phyloP scores from a whole-genome alignment of 306 rosid species.

The Cercis canadensis region DNA sequence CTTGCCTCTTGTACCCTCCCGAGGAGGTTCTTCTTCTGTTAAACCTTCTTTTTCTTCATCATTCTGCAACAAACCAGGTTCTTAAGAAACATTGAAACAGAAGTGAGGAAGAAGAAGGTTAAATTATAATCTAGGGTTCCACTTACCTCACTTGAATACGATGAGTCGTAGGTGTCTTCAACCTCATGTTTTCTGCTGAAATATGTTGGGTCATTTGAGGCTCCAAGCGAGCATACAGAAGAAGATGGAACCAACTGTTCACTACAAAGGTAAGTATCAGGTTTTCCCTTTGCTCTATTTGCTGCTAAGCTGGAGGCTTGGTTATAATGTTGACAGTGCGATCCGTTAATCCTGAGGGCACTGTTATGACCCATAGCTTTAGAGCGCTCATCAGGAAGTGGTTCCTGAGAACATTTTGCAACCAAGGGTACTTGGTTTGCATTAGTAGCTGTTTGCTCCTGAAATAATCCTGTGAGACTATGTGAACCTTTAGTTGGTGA shows the following conservation, averaged over 20 bases:
- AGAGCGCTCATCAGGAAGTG: slow-evolving; percentile 36
- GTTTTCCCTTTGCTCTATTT: slow-evolving; percentile 29
- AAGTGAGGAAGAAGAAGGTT: not conserved
- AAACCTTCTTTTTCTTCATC: slow-evolving; percentile 47
- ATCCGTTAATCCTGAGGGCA: slow-evolving; percentile 11
- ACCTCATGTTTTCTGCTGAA: slow-evolving; percentile 22
- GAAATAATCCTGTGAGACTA: slow-evolving; percentile 6
- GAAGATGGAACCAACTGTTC: slow-evolving; percentile 37
- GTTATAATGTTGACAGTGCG: slow-evolving; percentile 1
- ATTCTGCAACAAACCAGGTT: slow-evolving; percentile 43
- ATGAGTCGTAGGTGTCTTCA: slow-evolving; percentile 45
- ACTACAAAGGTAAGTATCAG: not conserved
- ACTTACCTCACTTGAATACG: slow-evolving; percentile 51
- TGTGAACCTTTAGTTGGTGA: slow-evolving; percentile 29
- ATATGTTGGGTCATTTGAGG: slow-evolving; percentile 48
- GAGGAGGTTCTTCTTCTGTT: slow-evolving; percentile 9
- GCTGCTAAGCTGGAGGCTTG: slow-evolving; percentile 28
- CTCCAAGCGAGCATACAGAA: slow-evolving; percentile 55
- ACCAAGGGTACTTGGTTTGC: slow-evolving; percentile 4
- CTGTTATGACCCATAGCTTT: slow-evolving; percentile 25
- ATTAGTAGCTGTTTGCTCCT: slow-evolving; percentile 29
- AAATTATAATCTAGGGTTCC: slow-evolving; percentile 4
- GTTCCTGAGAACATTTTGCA: slow-evolving; percentile 30
- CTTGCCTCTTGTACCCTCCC: slow-evolving; percentile 39
- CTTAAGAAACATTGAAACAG: slow-evolving; percentile 25